Evolutionary conservation across 371 early-diverging fungal species (phyloP), one percentile per base, ranked within the genome.

Genomic region (Sanchytrium tribonematis): DNA sequence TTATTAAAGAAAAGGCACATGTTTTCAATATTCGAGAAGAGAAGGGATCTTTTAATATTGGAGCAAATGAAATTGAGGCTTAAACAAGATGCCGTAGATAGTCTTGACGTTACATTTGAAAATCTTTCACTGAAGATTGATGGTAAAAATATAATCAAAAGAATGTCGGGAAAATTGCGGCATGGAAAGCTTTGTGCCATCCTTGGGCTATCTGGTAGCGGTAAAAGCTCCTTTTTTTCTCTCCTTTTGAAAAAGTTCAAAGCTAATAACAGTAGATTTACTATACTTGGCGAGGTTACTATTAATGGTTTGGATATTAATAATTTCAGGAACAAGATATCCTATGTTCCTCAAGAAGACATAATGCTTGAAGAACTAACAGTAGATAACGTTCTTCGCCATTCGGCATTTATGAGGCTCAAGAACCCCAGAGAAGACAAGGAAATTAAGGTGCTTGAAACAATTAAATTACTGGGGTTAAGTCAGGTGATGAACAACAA

Each of bases 401-500:
- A 85, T 69, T 82, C 88, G 0, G 89, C 88, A 1, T 71, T 80
- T 30, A 80, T 87, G 79, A 80, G 89, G 0, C 77, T 88, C 30
- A 81, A 87, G 1, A 69, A 71, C 1, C 73, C 74, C 22, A 77
- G 75, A 66, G 71, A 71, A 1, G 71, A 77, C 28, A 78, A 80
- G 67, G 78, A 82, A 17, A 81, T 81, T 67, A 76, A 78, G 66
- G 85, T 81, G 22, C 72, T 83, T 5, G 83, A 83, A 2, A 80
- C 82, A 12, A 78, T 87, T 66, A 69, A 79, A 30, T 80, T 79
- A 70, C 73, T 87, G 27, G 82, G 87, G 1, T 73, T 90, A 22
- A 74, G 74, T 1, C 78, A 83, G 29, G 81, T 86, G 30, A 80
- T 78, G 73, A 78, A 86, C 72, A 78, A 78, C 17, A 71, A 72